phyloP scores from a whole-genome alignment of 768 basidiomycete species.

The Lactarius akahatsu region DNA sequence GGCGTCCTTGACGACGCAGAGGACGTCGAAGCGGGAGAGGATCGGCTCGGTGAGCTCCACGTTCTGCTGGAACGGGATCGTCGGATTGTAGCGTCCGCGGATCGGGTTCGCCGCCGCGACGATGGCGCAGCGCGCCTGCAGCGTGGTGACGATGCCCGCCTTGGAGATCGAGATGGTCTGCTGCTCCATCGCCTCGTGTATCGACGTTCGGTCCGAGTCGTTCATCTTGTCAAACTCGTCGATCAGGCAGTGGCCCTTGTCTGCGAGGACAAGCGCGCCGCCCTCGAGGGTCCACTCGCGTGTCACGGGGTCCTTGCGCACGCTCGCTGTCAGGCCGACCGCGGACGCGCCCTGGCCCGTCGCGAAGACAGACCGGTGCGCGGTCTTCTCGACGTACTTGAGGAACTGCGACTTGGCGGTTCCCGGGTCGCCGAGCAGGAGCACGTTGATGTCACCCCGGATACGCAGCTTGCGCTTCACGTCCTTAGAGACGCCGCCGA shows the following conservation, averaged over 20 bases:
- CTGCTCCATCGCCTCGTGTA: conserved; percentile 99
- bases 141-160: conserved; percentile 96
- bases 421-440: conserved; percentile 95
- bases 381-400: conserved; percentile 99
- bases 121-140: conserved; percentile 97
- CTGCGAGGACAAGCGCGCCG: conserved; percentile 95
- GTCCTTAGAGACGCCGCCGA: conserved; percentile 92
- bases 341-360: conserved; percentile 98
- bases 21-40: conserved; percentile 94
- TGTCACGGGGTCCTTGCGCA: conserved; percentile 97
- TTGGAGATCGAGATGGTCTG: conserved; percentile 99
- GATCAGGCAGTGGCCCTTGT: conserved; percentile 96
- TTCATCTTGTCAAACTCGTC: conserved; percentile 99
- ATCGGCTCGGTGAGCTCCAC: conserved; percentile 99
- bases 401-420: conserved; percentile 99
- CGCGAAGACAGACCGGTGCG: conserved; percentile 95
- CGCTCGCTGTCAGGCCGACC: conserved; percentile 97
- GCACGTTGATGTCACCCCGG: conserved; percentile 96
- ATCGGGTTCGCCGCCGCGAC: conserved; percentile 98
- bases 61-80: conserved; percentile 97
- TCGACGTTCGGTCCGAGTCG: conserved; percentile 94
- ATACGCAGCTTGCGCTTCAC: conserved; percentile 96
- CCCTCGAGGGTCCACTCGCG: conserved; percentile 99
- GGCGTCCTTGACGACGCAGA: conserved; percentile 97
- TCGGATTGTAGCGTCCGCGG: conserved; percentile 96